Base-by-base conservation (phyloP, 1,284 basidiomycete genomes). In the Cryptococcus sp. region DNA sequence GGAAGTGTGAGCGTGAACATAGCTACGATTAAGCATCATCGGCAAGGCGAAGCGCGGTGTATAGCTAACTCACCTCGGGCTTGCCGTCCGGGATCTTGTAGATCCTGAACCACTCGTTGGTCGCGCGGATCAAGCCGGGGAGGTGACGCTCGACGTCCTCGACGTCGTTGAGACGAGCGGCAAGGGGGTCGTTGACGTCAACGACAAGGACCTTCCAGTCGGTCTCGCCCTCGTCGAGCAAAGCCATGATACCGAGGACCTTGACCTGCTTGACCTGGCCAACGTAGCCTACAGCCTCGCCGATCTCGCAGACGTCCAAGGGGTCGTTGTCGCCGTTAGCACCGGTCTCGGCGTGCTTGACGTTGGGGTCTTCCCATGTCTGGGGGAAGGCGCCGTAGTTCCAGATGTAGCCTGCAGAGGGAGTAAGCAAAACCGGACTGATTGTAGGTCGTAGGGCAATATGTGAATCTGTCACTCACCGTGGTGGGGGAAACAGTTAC, bases 251-350 rank as follows among this genome's bases (percentile, higher is more conserved):
- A 69, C 96, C 96, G 76, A 99, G 91, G 65, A 99, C 92, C 84
- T 99, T 99, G 86, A 99, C 96, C 82, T 99, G 96, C 84, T 99
- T 99, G 81, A 99, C 86, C 82, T 99, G 95, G 63, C 96, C 96
- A 64, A 89, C 87, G 81, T 95, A 93, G 66, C 94, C 96, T 72
- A 99, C 91, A 79, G 95, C 92, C 81, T 99, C 96, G 65, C 96
- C 96, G 75, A 99, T 99, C 83, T 99, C 96, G 81, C 96, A 98
- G 64, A 99, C 95, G 81, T 99, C 96, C 69, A 99, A 88, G 64
- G 96, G 96, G 82, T 99, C 96, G 76, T 99, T 97, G 84, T 99
- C 96, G 62, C 96, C 96, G 82, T 90, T 91, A 64, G 96, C 96
- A 82, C 98, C 98, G 76, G 96, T 99, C 84, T 99, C 96, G 58